Evolutionary conservation across 2,329 filamentous ascomycete species (phyloP).

Genomic region (Graphiopsis chlorocephala): DNA sequence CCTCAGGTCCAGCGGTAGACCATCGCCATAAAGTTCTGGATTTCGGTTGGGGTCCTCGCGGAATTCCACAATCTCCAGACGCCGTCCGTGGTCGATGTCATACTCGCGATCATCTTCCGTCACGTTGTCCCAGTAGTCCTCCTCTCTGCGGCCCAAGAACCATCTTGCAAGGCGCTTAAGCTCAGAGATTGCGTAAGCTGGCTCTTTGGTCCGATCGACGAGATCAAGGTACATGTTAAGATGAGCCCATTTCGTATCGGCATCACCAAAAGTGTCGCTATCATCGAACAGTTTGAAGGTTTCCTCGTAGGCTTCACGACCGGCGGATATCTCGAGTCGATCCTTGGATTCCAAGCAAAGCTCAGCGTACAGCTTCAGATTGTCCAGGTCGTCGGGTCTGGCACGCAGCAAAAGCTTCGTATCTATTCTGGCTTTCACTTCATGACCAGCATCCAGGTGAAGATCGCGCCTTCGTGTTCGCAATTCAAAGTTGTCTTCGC

Average conservation of each 20-base stretch:
- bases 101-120: constrained; percentile 73
- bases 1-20: constrained; percentile 77
- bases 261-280: constrained; percentile 36
- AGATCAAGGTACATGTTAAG: constrained; percentile 83
- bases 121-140: constrained; percentile 71
- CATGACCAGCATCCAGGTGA: constrained; percentile 50
- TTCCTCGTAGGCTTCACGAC: constrained; percentile 45
- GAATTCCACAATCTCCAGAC: constrained; percentile 62
- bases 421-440: constrained; percentile 47
- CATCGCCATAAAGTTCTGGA: constrained; percentile 63
- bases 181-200: constrained; percentile 63
- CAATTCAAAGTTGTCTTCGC: constrained; percentile 48
- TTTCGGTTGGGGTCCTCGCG: constrained; percentile 48
- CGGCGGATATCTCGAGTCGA: constrained; percentile 25
- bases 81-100: constrained; percentile 71
- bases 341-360: constrained; percentile 40
- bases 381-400: constrained; percentile 53
- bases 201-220: constrained; percentile 62
- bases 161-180: constrained; percentile 74
- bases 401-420: constrained; percentile 55
- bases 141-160: constrained; percentile 72
- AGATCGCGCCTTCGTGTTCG: constrained; percentile 55
- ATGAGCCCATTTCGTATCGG: constrained; percentile 68
- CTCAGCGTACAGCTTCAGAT: constrained; percentile 56
- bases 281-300: constrained; percentile 50